phyloP scores from a whole-genome alignment of 148 eudicot species.

The Chenopodium suecicum region DNA sequence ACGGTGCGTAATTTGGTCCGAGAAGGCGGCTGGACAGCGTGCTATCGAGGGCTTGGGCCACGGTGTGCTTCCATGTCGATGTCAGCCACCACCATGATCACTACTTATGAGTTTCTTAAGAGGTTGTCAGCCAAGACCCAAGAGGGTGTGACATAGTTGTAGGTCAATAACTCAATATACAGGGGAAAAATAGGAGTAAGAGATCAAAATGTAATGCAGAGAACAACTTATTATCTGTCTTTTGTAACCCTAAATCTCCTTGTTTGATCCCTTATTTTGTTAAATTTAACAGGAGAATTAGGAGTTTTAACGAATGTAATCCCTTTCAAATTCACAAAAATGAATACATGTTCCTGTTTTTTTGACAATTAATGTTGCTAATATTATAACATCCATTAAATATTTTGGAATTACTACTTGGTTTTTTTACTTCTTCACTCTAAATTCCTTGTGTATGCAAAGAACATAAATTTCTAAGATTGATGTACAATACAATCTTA shows the following conservation, averaged over 20 bases:
- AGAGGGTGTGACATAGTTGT: slow-evolving; percentile 37
- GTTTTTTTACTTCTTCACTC: background rate
- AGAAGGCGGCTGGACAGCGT: slow-evolving; percentile 77
- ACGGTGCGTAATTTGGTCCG: slow-evolving; percentile 54
- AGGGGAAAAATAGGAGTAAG: background rate
- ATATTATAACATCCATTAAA: background rate
- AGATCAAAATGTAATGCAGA: background rate
- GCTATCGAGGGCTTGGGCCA: slow-evolving; percentile 68
- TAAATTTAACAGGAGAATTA: background rate
- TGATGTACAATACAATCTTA: slow-evolving; percentile 16
- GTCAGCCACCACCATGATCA: slow-evolving; percentile 76
- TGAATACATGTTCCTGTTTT: background rate
- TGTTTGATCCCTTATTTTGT: slow-evolving; percentile 15
- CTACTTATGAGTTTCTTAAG: slow-evolving; percentile 73
- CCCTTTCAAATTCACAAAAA: background rate
- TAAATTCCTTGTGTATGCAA: background rate
- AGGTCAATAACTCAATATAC: background rate
- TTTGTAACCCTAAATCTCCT: slow-evolving; percentile 5
- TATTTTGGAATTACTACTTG: background rate
- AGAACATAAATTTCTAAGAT: background rate
- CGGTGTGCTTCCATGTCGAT: slow-evolving; percentile 76
- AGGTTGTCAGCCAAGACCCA: slow-evolving; percentile 60
- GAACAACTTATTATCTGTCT: background rate
- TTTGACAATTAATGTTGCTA: background rate
- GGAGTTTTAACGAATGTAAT: slow-evolving; percentile 16